Percentiles rank a stretch among this genome's conserved stretches.
phyloP scores from a whole-genome alignment of 2,329 filamentous ascomycete genomes.

The Byssothecium circinans region DNA sequence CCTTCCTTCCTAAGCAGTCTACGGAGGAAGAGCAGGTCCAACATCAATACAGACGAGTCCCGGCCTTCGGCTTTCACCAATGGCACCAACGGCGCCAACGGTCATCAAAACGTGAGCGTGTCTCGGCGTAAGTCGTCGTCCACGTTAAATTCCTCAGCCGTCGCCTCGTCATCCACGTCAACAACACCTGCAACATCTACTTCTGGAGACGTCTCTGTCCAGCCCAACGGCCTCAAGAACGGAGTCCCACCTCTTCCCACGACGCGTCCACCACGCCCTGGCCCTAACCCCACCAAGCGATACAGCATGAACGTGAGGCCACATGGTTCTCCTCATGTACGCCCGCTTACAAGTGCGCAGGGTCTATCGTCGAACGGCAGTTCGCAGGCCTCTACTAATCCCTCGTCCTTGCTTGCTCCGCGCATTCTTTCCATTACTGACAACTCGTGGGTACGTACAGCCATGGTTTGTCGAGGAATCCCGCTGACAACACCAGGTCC shows the following conservation, averaged over 20 bases:
- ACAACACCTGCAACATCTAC: constrained; percentile 66
- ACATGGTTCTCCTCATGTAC: not conserved
- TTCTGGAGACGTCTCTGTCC: constrained; percentile 67
- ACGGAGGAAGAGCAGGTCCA: constrained; percentile 74
- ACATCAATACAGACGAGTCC: constrained; percentile 56
- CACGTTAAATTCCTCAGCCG: constrained; percentile 58
- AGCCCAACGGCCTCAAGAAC: constrained; percentile 57
- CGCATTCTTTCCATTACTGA: constrained; percentile 77
- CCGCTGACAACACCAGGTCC: constrained; percentile 61
- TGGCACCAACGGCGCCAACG: constrained; percentile 13
- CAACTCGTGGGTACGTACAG: constrained; percentile 73
- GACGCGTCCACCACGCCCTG: constrained; percentile 50
- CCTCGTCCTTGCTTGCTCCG: constrained; percentile 78
- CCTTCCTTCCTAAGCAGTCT: constrained; percentile 73
- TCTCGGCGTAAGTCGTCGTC: constrained; percentile 61
- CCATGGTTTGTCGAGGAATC: constrained; percentile 1
- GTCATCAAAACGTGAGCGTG: constrained; percentile 42
- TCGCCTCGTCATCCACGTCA: constrained; percentile 73
- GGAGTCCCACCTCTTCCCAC: constrained; percentile 48
- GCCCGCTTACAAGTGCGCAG: constrained; percentile 18
- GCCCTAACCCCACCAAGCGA: constrained; percentile 52
- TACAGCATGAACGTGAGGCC: constrained; percentile 53
- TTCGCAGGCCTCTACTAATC: constrained; percentile 51
- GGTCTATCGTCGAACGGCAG: constrained; percentile 58
- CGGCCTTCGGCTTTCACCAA: constrained; percentile 16